Evolutionary conservation across 805 yeast genomes (phyloP).

Genomic region (Sungouiella blattae): DNA sequence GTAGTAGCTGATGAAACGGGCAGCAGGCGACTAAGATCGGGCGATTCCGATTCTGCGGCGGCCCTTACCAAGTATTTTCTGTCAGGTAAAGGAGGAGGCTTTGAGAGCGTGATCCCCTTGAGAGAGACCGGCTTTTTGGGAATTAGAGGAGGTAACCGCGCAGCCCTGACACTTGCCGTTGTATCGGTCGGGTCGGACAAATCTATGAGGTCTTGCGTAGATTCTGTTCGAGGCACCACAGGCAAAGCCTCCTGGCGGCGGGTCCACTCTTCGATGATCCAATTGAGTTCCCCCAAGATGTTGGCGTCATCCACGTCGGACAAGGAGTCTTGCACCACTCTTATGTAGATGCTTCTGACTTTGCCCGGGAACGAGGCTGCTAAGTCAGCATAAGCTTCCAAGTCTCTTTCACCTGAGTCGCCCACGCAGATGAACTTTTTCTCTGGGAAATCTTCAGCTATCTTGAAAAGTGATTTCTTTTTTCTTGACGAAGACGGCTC

Average conservation of each 20-base stretch:
- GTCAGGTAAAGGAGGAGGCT: slow-evolving; percentile 34
- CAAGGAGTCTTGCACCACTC: slow-evolving; percentile 70
- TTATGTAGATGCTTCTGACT: slow-evolving; percentile 70
- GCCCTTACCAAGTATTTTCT: slow-evolving; percentile 8
- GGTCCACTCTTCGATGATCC: slow-evolving; percentile 16
- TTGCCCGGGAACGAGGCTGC: slow-evolving; percentile 60
- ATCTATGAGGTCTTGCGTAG: slow-evolving; percentile 3
- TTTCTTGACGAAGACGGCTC: slow-evolving; percentile 87
- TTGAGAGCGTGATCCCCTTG: slow-evolving; percentile 27
- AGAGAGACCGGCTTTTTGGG: slow-evolving; percentile 46
- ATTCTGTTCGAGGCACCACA: neutral
- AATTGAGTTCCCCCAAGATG: slow-evolving; percentile 29
- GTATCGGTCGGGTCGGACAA: slow-evolving; percentile 1
- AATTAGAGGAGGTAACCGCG: slow-evolving; percentile 37
- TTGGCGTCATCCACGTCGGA: slow-evolving; percentile 47
- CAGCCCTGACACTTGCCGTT: slow-evolving; percentile 3
- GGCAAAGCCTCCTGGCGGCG: slow-evolving; percentile 8
- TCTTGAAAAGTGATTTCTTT: slow-evolving; percentile 55
- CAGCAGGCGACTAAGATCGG: too few relatives aligned
- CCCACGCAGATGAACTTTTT: slow-evolving; percentile 84
- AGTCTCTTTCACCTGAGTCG: slow-evolving; percentile 93
- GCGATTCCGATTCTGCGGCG: too few relatives aligned
- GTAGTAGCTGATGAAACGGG: too few relatives aligned
- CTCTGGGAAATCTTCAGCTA: slow-evolving; percentile 69
- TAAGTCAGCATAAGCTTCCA: slow-evolving; percentile 82